Evolutionary conservation across 73 alveolate genomes (phyloP).

Genomic region (Loxodes magnus): DNA sequence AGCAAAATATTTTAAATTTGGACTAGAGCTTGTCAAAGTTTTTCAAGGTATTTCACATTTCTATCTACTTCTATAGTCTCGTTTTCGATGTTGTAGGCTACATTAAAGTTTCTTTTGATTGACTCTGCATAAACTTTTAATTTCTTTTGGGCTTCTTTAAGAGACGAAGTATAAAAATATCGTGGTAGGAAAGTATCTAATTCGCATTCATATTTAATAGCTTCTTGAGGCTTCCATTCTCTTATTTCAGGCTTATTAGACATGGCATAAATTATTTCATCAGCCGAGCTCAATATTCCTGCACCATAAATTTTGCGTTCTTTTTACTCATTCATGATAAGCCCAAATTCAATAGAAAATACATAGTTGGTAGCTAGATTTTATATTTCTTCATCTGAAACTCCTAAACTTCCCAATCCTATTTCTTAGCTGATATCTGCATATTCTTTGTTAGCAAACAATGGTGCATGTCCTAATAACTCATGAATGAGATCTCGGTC

Average conservation of each 20-base stretch:
- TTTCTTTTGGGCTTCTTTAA: too few relatives aligned
- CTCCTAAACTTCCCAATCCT: slow-evolving; percentile 75
- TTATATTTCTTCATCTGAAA: slow-evolving; percentile 48
- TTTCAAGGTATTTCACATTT: too few relatives aligned
- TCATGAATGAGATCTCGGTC: slow-evolving; percentile 38
- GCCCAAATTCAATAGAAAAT: slow-evolving; percentile 52
- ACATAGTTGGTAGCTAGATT: slow-evolving; percentile 57
- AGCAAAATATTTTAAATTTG: too few relatives aligned
- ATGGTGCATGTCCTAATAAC: slow-evolving; percentile 78
- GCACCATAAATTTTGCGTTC: slow-evolving; percentile 70
- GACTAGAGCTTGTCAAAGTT: too few relatives aligned
- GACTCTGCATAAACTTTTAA: too few relatives aligned
- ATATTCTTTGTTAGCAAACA: slow-evolving; percentile 64
- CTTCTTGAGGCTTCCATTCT: slow-evolving; percentile 1
- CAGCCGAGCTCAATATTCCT: slow-evolving; percentile 54
- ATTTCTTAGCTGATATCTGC: slow-evolving; percentile 58
- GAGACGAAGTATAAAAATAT: too few relatives aligned
- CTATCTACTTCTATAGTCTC: too few relatives aligned
- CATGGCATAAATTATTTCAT: slow-evolving; percentile 40
- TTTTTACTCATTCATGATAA: slow-evolving; percentile 17
- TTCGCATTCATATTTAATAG: too few relatives aligned
- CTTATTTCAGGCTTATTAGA: not conserved
- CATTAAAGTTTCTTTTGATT: too few relatives aligned
- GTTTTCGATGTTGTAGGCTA: too few relatives aligned
- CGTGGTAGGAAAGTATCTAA: too few relatives aligned